Percentiles rank a stretch among this genome's conserved stretches.
Conservation (phyloP, 805 yeast genomes). For the Saturnispora halmiae region DNA sequence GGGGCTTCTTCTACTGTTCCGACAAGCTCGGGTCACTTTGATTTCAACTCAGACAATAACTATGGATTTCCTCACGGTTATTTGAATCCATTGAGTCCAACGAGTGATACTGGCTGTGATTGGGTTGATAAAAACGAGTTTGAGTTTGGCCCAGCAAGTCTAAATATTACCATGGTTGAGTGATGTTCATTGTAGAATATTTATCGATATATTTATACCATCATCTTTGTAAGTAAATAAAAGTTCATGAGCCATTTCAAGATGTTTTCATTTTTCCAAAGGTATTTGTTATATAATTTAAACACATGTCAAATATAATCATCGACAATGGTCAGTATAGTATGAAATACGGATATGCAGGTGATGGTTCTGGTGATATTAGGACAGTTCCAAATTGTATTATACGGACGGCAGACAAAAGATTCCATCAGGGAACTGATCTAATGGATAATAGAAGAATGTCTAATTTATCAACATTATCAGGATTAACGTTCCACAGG, state of each 20-base stretch:
- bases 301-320: conserved; percentile 34
- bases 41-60: conserved; percentile 3
- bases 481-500: conserved; percentile 64
- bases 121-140: conserved; percentile 45
- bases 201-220: too few species aligned
- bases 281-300: conserved; percentile 9
- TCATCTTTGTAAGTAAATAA: too few species aligned
- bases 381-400: conserved; percentile 57
- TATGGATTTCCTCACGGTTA: conserved; percentile 10
- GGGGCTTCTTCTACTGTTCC: background rate
- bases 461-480: conserved; percentile 43
- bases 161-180: conserved; percentile 6
- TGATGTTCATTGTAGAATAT: background rate
- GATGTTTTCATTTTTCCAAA: background rate
- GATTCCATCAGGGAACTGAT: conserved; percentile 65
- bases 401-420: conserved; percentile 66
- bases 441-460: conserved; percentile 28
- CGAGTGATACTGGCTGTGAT: conserved; percentile 46
- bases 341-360: conserved; percentile 54
- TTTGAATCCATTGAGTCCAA: conserved; percentile 20
- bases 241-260: background rate
- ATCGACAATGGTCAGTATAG: conserved; percentile 88
- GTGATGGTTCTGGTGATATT: conserved; percentile 33
- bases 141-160: conserved; percentile 29
- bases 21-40: background rate